A percentile compares a stretch with the other conserved stretches of the same genome.
These are phyloP conservation scores for Pinus albicaulis DNA, from an alignment of 75 land plant genomes.

Conservation along the genomic window DNA sequence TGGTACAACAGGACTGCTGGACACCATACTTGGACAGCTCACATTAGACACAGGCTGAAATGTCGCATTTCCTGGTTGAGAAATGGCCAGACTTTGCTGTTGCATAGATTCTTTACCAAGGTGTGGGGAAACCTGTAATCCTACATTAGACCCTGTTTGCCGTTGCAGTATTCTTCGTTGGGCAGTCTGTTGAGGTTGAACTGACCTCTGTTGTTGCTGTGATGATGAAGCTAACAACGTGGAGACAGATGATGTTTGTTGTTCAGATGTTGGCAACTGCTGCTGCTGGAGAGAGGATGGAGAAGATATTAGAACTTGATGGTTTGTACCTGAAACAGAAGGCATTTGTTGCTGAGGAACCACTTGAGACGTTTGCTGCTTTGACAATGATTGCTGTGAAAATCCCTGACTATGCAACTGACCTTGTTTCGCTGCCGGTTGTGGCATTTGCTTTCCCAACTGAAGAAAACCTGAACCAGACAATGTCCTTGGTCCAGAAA, in stretches of 20 bases:
- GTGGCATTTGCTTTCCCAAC: too few species aligned
- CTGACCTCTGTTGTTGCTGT: slow-evolving; percentile 30
- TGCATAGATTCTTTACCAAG: background rate
- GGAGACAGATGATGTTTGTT: slow-evolving; percentile 6
- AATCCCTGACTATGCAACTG: background rate
- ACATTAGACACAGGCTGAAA: slow-evolving; percentile 16
- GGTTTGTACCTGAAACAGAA: slow-evolving; percentile 15
- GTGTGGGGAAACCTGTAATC: slow-evolving; percentile 12
- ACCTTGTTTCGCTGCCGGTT: slow-evolving; percentile 6
- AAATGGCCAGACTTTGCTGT: slow-evolving; percentile 18
- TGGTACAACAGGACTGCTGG: slow-evolving; percentile 12
- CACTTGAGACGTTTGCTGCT: slow-evolving; percentile 13
- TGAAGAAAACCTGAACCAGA: slow-evolving; percentile 17
- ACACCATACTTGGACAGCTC: slow-evolving; percentile 16
- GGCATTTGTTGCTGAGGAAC: slow-evolving; percentile 18
- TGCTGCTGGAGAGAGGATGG: background rate
- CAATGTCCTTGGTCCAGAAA: slow-evolving; percentile 33
- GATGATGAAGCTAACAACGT: slow-evolving; percentile 12
- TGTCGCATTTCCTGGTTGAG: slow-evolving; percentile 11
- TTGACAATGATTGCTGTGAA: slow-evolving; percentile 11
- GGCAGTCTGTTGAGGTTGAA: slow-evolving; percentile 27
- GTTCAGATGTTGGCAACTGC: slow-evolving; percentile 2
- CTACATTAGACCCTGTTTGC: slow-evolving; percentile 20
- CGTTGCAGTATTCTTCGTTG: slow-evolving; percentile 38
- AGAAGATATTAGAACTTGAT: slow-evolving; percentile 8